Conservation (phyloP, 208 protist species). For the Histomonas meleagridis region DNA sequence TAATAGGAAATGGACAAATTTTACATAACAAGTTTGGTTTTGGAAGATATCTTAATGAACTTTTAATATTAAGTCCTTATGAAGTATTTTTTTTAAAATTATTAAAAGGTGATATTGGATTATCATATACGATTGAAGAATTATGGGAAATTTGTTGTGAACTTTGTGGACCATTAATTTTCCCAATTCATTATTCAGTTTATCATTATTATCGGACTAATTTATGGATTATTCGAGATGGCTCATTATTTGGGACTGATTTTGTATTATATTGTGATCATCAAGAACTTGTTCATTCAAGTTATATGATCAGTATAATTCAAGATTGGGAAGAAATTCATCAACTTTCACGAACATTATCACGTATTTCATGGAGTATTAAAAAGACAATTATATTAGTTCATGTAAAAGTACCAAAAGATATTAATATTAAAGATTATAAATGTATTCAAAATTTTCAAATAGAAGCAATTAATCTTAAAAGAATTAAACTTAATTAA, state of each 20-base stretch:
- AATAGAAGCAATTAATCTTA: not conserved
- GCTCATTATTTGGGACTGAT: not conserved
- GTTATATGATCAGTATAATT: not conserved
- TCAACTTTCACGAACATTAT: not conserved
- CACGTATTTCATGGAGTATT: not conserved
- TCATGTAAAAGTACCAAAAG: not conserved
- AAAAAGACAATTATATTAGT: not conserved
- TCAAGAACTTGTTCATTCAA: not conserved
- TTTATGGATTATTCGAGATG: not conserved
- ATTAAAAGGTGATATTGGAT: not conserved
- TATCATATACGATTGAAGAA: not conserved
- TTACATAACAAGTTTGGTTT: not conserved
- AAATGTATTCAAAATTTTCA: not conserved
- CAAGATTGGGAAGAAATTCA: not conserved
- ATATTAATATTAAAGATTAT: not conserved
- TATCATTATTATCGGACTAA: not conserved
- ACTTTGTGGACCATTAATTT: not conserved
- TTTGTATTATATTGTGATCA: not conserved
- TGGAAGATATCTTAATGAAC: not conserved
- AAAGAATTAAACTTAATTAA: too few relatives aligned
- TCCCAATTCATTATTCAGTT: not conserved
- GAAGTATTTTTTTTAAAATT: not conserved
- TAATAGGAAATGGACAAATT: too few relatives aligned
- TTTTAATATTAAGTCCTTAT: not conserved
- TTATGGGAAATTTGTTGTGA: not conserved